Evolutionary conservation across 1,139 yeast species (phyloP).

Genomic region (Meyerozyma sp.): DNA sequence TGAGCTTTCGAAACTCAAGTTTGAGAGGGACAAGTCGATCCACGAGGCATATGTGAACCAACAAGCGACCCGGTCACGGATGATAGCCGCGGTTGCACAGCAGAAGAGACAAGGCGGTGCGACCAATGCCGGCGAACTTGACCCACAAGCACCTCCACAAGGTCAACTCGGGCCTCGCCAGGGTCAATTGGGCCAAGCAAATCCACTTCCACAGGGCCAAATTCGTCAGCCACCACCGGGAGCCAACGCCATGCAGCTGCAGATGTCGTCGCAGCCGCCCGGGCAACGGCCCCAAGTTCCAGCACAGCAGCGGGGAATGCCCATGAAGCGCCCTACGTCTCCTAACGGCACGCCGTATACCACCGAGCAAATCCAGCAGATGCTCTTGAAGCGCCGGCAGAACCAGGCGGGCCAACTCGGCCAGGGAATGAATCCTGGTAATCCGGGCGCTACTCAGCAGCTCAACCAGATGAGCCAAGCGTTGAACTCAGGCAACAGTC

Average conservation of each 20-base stretch:
- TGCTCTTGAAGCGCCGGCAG: slow-evolving; percentile 15
- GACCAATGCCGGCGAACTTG: slow-evolving; percentile 2
- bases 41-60: slow-evolving; percentile 66
- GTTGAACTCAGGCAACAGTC: background rate
- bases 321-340: slow-evolving; percentile 34
- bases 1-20: slow-evolving; percentile 74
- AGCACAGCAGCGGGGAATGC: background rate
- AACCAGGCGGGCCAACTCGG: background rate
- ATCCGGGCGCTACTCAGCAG: background rate
- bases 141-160: slow-evolving; percentile 4
- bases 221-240: background rate
- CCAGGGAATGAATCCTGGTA: background rate
- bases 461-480: background rate
- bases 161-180: slow-evolving; percentile 3
- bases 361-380: slow-evolving; percentile 50
- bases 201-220: slow-evolving; percentile 3
- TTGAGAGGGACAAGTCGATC: slow-evolving; percentile 78
- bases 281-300: slow-evolving; percentile 1
- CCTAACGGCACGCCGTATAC: slow-evolving; percentile 53
- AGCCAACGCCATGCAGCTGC: background rate
- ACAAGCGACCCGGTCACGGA: slow-evolving; percentile 34
- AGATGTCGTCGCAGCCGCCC: slow-evolving; percentile 1
- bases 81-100: slow-evolving; percentile 37
- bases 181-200: slow-evolving; percentile 2
- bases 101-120: slow-evolving; percentile 11